Percentiles rank a stretch among this genome's conserved stretches.
phyloP scores from a whole-genome alignment of 2,329 filamentous ascomycete species.

The Penicillium sclerotiorum region DNA sequence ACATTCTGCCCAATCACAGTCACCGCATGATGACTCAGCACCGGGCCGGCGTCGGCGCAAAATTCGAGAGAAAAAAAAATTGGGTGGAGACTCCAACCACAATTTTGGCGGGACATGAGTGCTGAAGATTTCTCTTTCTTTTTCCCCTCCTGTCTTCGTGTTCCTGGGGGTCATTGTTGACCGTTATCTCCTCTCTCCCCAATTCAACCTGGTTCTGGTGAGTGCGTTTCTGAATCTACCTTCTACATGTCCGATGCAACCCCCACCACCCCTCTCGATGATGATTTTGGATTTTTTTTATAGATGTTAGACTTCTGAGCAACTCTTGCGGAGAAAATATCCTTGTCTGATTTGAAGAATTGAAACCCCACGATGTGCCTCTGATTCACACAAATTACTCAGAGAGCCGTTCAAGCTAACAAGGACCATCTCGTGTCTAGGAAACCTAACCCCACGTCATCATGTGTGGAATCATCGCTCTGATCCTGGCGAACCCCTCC shows the following conservation, averaged over 20 bases:
- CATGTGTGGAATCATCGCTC: slow-evolving; percentile 66
- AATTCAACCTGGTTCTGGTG: slow-evolving; percentile 17
- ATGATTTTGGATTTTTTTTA: slow-evolving; percentile 47
- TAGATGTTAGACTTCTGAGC: slow-evolving; percentile 56
- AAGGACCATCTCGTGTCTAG: slow-evolving; percentile 12
- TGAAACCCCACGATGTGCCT: slow-evolving; percentile 4
- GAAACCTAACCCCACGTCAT: slow-evolving; percentile 30
- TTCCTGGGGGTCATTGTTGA: slow-evolving; percentile 23
- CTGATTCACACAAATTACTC: slow-evolving; percentile 6
- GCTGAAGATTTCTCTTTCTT: slow-evolving; percentile 22
- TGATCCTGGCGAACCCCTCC: slow-evolving; percentile 61
- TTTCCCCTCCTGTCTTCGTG: slow-evolving; percentile 15
- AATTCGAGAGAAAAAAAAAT: slow-evolving; percentile 20
- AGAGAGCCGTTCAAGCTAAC: not conserved
- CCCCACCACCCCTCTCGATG: slow-evolving; percentile 27
- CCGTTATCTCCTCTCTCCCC: slow-evolving; percentile 18
- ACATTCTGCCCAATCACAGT: not conserved
- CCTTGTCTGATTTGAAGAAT: slow-evolving; percentile 32
- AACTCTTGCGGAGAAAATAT: slow-evolving; percentile 45
- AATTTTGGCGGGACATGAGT: slow-evolving; percentile 17
- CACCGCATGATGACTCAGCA: slow-evolving; percentile 14
- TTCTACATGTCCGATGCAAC: too few species aligned
- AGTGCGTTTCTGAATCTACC: slow-evolving; percentile 10
- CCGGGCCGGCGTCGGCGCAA: slow-evolving; percentile 9
- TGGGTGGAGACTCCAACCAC: slow-evolving; percentile 18